phyloP scores from a whole-genome alignment of 768 basidiomycete genomes.

The Collybia nuda region DNA sequence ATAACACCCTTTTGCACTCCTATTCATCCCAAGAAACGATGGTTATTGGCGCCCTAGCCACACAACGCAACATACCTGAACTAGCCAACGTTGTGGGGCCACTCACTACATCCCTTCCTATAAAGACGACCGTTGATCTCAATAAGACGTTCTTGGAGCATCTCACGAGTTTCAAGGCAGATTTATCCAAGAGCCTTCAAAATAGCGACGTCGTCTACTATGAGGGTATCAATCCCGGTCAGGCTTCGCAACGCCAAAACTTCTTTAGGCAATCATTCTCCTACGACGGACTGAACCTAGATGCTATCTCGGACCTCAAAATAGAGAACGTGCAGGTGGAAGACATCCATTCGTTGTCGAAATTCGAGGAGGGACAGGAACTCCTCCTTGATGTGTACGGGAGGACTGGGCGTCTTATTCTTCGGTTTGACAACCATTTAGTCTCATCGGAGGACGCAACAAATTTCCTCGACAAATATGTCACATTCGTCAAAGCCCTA shows the following conservation, averaged over 20 bases:
- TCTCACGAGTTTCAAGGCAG: background rate
- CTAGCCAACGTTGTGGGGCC: background rate
- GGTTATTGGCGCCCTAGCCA: background rate
- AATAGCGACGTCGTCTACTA: background rate
- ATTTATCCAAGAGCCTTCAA: background rate
- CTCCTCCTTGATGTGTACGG: background rate
- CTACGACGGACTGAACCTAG: background rate
- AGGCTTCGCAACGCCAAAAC: background rate
- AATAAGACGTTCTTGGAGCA: background rate
- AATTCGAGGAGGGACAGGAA: background rate
- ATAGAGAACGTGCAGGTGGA: background rate
- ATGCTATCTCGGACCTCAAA: background rate
- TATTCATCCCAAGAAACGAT: background rate
- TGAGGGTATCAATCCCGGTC: background rate
- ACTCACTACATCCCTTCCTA: background rate
- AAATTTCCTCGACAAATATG: background rate
- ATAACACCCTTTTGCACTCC: background rate
- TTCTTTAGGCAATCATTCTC: background rate
- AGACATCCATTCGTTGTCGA: background rate
- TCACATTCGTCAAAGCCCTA: background rate
- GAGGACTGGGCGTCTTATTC: background rate
- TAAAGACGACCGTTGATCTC: background rate
- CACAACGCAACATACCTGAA: background rate
- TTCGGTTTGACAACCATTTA: background rate
- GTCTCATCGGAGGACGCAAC: background rate